These are phyloP conservation scores for Lobosporangium transversale DNA, from an alignment of 192 early-diverging fungal species.

Conservation along the genomic window DNA sequence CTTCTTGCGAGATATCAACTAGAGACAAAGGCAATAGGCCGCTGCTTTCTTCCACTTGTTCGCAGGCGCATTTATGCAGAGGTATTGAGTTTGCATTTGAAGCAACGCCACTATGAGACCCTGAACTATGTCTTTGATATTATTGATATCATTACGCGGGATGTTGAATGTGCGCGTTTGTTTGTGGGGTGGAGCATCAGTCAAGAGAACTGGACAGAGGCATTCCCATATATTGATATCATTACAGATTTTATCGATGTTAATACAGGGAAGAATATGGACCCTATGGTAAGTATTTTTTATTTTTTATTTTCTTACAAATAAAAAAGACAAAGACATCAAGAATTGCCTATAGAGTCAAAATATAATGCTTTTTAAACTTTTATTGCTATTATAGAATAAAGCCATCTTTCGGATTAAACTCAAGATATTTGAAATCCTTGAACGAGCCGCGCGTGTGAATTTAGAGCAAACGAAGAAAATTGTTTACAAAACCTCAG, in stretches of 20 bases:
- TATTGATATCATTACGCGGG: slow-evolving; percentile 13
- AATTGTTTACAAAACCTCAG: slow-evolving; percentile 18
- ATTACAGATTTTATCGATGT: slow-evolving; percentile 9
- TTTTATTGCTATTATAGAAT: slow-evolving; percentile 8
- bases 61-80: slow-evolving; percentile 19
- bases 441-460: not conserved
- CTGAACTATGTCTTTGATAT: slow-evolving; percentile 7
- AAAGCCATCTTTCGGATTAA: slow-evolving; percentile 15
- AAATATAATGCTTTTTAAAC: too few species aligned
- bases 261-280: slow-evolving; percentile 2
- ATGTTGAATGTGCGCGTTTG: slow-evolving; percentile 21
- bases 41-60: slow-evolving; percentile 10
- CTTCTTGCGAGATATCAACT: slow-evolving; percentile 12
- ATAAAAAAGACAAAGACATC: not conserved
- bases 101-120: not conserved
- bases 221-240: slow-evolving; percentile 14
- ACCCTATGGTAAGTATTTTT: slow-evolving; percentile 19
- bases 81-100: slow-evolving; percentile 5
- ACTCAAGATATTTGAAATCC: slow-evolving; percentile 20
- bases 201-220: slow-evolving; percentile 9
- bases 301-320: not conserved
- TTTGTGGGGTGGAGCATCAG: slow-evolving; percentile 29
- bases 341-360: too few species aligned
- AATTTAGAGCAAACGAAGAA: slow-evolving; percentile 28
- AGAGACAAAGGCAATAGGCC: not conserved